Evolutionary conservation across 768 basidiomycete genomes (phyloP), one percentile per base, ranked within the genome.

Genomic region (Trametes coccinea): DNA sequence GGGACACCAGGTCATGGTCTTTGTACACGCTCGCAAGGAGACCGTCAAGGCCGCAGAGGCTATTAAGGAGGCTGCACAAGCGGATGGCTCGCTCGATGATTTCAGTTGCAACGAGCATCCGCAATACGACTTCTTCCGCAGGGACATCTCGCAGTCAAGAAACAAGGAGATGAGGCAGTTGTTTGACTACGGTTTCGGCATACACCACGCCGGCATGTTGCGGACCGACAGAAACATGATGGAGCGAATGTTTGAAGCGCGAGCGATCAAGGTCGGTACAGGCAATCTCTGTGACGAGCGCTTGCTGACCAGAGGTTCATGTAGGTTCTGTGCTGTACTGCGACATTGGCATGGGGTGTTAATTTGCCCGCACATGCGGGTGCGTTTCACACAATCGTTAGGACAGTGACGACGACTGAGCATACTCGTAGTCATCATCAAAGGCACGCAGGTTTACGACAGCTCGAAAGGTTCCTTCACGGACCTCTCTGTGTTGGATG

Each of bases 1-100:
- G 67, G 97, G 95, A 2, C 97, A 99, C 76, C 97, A 98, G 73
- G 94, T 97, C 62, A 98, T 99, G 95, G 95, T 99, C 0, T 99
- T 99, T 69, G 97, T 99, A 8, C 97, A 99, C 73, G 93, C 97
- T 13, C 84, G 97, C 33, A 98, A 97, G 76, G 97, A 98, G 71
- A 99, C 97, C 0, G 97, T 98, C 54, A 97, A 96, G 71, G 85
- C 92, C 0, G 95, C 95, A 0, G 77, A 86, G 69, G 84, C 82
- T 9, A 79, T 99, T 29, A 85, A 86, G 59, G 97, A 98, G 62
- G 80, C 88, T 59, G 87, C 93, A 3, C 64, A 83, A 3, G 71
- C 79, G 14, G 92, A 97, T 61, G 92, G 89, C 2, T 81, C 80
- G 49, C 69, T 82, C 13, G 92, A 91, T 34, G 83, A 91, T 44